phyloP scores from a whole-genome alignment of 1,284 basidiomycete species.

The Moesziomyces parantarcticus region DNA sequence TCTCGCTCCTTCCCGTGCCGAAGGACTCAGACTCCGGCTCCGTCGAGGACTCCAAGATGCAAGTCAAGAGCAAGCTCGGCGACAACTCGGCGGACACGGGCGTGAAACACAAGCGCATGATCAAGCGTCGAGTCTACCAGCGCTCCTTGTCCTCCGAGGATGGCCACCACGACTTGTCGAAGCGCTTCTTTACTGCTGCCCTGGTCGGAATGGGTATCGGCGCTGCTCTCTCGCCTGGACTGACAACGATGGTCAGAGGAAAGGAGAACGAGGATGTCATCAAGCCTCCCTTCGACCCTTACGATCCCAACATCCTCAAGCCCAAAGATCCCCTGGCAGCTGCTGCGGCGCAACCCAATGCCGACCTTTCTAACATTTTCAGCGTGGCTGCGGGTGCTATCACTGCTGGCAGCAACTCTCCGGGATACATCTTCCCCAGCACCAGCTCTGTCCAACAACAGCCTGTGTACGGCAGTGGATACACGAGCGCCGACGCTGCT shows the following conservation, averaged over 20 bases:
- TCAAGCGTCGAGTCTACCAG: conserved; percentile 8
- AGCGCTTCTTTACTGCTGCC: conserved; percentile 6
- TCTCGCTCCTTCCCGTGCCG: conserved; percentile 17
- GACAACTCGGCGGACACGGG: too few species aligned
- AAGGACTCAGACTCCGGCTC: conserved; percentile 2
- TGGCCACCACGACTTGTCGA: background rate
- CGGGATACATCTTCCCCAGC: too few species aligned
- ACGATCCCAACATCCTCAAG: conserved; percentile 31
- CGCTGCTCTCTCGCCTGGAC: conserved; percentile 7
- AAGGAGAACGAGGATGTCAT: conserved; percentile 2
- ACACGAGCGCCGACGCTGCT: too few species aligned
- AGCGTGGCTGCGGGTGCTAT: background rate
- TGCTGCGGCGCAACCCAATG: conserved; percentile 10
- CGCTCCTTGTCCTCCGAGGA: background rate
- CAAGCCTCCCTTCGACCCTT: conserved; percentile 36
- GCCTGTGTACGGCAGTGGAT: background rate
- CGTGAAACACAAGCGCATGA: background rate
- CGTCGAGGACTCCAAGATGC: too few species aligned
- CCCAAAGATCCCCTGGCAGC: conserved; percentile 19
- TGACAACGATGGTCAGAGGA: background rate
- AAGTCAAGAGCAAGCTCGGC: too few species aligned
- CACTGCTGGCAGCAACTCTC: background rate
- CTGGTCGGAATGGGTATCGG: conserved; percentile 8
- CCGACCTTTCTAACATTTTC: conserved; percentile 3
- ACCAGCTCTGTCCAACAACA: too few species aligned